phyloP scores from a whole-genome alignment of 2,329 filamentous ascomycete species.

The Scedosporium aurantiacum region DNA sequence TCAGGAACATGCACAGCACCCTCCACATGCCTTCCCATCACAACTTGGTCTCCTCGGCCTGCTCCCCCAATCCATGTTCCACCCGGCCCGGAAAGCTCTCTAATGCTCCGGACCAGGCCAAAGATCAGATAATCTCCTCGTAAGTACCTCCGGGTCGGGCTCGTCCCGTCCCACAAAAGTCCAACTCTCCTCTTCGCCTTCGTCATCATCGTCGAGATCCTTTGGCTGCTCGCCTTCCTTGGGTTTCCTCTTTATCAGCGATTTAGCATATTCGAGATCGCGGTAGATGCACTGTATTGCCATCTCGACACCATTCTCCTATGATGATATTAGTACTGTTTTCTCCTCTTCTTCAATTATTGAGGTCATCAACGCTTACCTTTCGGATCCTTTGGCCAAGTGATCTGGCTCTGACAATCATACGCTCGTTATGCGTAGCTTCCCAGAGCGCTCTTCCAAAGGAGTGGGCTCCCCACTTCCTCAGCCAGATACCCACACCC shows the following conservation, averaged over 20 bases:
- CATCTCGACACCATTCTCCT: conserved; percentile 84
- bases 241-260: conserved; percentile 58
- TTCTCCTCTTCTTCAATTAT: neutral
- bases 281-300: conserved; percentile 91
- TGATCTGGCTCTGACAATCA: conserved; percentile 75
- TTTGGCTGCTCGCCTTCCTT: conserved; percentile 17
- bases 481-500: conserved; percentile 81
- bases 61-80: neutral
- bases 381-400: conserved; percentile 80
- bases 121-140: conserved; percentile 23
- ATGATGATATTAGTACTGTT: conserved; percentile 17
- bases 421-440: conserved; percentile 77
- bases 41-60: neutral
- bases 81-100: neutral
- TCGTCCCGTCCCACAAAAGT: conserved; percentile 64
- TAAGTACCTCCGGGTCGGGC: conserved; percentile 31
- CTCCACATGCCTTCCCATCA: neutral
- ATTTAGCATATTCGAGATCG: conserved; percentile 84
- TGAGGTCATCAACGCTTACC: conserved; percentile 39
- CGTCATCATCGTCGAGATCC: conserved; percentile 36
- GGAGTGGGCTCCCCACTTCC: conserved; percentile 76
- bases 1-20: neutral
- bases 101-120: conserved; percentile 3
- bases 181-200: conserved; percentile 75
- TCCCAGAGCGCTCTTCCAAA: conserved; percentile 86